phyloP scores from a whole-genome alignment of 2,329 filamentous ascomycete species.

The Pseudogymnoascus sp. region DNA sequence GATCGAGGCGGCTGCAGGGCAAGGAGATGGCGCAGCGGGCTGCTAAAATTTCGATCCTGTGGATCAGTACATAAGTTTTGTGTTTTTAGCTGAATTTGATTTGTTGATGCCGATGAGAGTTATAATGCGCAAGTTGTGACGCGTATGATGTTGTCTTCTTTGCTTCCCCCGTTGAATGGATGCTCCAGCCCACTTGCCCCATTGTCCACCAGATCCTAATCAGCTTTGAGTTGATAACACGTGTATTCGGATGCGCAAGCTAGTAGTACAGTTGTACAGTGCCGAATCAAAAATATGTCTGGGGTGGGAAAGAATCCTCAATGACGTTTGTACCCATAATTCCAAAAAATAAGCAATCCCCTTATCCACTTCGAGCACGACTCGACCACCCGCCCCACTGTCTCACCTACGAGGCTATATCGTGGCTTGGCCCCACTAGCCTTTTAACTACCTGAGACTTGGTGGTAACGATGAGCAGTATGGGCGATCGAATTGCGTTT shows the following conservation, averaged over 20 bases:
- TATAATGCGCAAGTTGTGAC: neutral
- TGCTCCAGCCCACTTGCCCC: neutral
- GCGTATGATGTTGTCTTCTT: neutral
- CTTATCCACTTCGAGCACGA: neutral
- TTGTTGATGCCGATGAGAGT: neutral
- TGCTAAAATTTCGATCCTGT: neutral
- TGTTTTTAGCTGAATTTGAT: conserved; percentile 1
- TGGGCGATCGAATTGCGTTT: neutral
- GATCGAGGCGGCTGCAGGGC: neutral
- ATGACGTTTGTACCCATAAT: neutral
- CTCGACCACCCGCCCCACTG: neutral
- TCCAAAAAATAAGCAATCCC: conserved; percentile 1
- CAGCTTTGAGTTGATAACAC: neutral
- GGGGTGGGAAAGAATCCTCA: neutral
- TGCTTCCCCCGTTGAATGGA: neutral
- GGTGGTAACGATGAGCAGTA: neutral
- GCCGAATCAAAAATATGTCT: neutral
- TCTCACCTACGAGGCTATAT: neutral
- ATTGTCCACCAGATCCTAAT: neutral
- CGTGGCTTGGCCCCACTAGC: neutral
- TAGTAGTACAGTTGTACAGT: neutral
- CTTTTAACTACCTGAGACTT: neutral
- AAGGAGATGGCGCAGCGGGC: conserved; percentile 1
- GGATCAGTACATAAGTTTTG: neutral
- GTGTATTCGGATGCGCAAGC: neutral